Evolutionary conservation across 805 yeast genomes (phyloP).

Genomic region (Myxozyma nipponensis): DNA sequence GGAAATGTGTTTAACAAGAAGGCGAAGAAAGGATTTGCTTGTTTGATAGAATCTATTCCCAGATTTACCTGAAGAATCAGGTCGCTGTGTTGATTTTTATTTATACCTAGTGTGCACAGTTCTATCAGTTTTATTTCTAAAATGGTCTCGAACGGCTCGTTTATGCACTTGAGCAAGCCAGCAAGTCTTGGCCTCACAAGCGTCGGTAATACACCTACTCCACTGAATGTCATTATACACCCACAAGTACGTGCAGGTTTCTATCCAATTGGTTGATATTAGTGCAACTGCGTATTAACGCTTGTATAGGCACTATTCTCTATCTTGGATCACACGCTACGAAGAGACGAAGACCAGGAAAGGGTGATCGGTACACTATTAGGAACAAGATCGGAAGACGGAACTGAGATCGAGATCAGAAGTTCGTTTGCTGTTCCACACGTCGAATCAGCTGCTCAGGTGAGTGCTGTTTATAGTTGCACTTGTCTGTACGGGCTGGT

Average conservation of each 20-base stretch:
- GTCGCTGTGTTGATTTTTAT: neutral
- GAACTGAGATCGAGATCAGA: slow-evolving; percentile 64
- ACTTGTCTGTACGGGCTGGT: neutral
- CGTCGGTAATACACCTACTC: slow-evolving; percentile 16
- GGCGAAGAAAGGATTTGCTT: too few species aligned
- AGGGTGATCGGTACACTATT: slow-evolving; percentile 79
- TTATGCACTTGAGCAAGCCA: slow-evolving; percentile 27
- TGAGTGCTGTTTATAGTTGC: neutral
- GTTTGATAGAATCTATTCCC: too few species aligned
- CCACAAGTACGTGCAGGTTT: slow-evolving; percentile 28
- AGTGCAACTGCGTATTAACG: neutral
- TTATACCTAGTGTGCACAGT: too few species aligned
- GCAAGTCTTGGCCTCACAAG: slow-evolving; percentile 8
- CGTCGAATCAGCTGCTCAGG: slow-evolving; percentile 65
- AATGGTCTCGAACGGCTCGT: slow-evolving; percentile 14
- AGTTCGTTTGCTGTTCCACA: slow-evolving; percentile 82
- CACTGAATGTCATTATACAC: slow-evolving; percentile 28
- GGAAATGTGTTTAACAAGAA: too few species aligned
- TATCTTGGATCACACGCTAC: slow-evolving; percentile 65
- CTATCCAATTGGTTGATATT: neutral
- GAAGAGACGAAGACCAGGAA: slow-evolving; percentile 48
- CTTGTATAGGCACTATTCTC: slow-evolving; percentile 47
- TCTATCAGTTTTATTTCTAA: too few species aligned
- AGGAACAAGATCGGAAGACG: slow-evolving; percentile 81
- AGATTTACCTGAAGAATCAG: too few species aligned